Conservation (phyloP, 495 filamentous ascomycete genomes). For the Bathelium albidoporum region DNA sequence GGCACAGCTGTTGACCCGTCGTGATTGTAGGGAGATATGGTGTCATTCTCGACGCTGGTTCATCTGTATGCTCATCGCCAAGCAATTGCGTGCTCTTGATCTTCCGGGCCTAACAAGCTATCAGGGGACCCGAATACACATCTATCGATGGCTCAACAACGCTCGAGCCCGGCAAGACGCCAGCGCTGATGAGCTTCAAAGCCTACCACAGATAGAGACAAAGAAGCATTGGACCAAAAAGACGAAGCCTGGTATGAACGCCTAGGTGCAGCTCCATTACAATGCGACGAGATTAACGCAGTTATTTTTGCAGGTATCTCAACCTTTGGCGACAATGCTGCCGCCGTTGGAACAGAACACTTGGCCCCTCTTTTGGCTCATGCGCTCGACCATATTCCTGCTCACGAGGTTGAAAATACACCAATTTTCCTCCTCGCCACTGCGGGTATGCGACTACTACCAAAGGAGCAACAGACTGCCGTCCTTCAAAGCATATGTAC, state of each 20-base stretch:
- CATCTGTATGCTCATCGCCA: constrained; percentile 43
- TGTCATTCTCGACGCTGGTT: constrained; percentile 59
- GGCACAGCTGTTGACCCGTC: not conserved
- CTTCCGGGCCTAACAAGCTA: constrained; percentile 9
- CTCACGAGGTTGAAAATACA: constrained; percentile 65
- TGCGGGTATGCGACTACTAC: constrained; percentile 91
- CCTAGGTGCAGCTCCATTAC: not conserved
- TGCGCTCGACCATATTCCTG: constrained; percentile 72
- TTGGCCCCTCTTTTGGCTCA: constrained; percentile 69
- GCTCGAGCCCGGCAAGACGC: constrained; percentile 53
- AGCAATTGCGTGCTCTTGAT: not conserved
- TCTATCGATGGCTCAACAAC: constrained; percentile 85
- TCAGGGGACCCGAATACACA: constrained; percentile 79
- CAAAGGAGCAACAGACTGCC: constrained; percentile 54
- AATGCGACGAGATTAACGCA: not conserved
- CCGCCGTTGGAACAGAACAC: constrained; percentile 70
- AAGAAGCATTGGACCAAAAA: constrained; percentile 88
- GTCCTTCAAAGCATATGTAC: constrained; percentile 72
- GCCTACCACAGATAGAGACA: constrained; percentile 68
- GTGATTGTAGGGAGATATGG: constrained; percentile 37
- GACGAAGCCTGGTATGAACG: constrained; percentile 60
- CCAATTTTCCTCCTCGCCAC: constrained; percentile 93
- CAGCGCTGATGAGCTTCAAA: constrained; percentile 48
- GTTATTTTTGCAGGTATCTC: constrained; percentile 55
- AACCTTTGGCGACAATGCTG: constrained; percentile 69